Conservation (phyloP, 2,329 filamentous ascomycete genomes). For the Xylaria sp. region DNA sequence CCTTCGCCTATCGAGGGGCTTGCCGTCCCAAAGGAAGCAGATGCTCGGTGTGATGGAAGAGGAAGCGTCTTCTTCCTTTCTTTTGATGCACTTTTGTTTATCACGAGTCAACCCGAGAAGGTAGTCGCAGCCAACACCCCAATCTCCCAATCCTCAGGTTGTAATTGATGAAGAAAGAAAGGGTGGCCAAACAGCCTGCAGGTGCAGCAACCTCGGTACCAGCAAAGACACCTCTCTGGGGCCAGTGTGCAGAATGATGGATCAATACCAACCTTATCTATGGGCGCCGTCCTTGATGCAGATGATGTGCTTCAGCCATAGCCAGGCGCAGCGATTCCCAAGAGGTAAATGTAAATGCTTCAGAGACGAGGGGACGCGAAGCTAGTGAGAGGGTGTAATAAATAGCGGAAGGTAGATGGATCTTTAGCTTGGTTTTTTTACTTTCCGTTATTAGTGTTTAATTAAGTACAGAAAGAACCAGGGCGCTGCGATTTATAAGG, state of each 20-base stretch:
- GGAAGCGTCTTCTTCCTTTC: not conserved
- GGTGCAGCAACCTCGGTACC: too few species aligned
- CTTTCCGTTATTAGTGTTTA: slow-evolving; percentile 9
- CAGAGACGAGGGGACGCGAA: not conserved
- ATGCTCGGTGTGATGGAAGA: not conserved
- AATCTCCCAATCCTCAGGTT: not conserved
- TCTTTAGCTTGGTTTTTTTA: slow-evolving; percentile 7
- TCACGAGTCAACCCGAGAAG: not conserved
- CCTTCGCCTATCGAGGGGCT: not conserved
- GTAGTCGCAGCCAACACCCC: not conserved
- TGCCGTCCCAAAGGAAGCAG: not conserved
- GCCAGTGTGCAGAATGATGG: too few species aligned
- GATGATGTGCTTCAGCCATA: too few species aligned
- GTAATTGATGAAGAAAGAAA: not conserved
- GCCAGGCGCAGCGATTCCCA: not conserved
- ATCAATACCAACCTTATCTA: too few species aligned
- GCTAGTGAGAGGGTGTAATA: not conserved
- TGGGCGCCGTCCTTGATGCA: too few species aligned
- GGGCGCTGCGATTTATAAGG: slow-evolving; percentile 16
- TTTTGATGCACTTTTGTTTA: not conserved
- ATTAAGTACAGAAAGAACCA: slow-evolving; percentile 6
- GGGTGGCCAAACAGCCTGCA: too few species aligned
- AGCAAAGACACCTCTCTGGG: too few species aligned
- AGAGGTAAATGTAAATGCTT: too few species aligned
- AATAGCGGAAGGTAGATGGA: not conserved